These are phyloP conservation scores for Dichomitus squalens DNA, from an alignment of 1,284 basidiomycete species.

Conservation along the genomic window DNA sequence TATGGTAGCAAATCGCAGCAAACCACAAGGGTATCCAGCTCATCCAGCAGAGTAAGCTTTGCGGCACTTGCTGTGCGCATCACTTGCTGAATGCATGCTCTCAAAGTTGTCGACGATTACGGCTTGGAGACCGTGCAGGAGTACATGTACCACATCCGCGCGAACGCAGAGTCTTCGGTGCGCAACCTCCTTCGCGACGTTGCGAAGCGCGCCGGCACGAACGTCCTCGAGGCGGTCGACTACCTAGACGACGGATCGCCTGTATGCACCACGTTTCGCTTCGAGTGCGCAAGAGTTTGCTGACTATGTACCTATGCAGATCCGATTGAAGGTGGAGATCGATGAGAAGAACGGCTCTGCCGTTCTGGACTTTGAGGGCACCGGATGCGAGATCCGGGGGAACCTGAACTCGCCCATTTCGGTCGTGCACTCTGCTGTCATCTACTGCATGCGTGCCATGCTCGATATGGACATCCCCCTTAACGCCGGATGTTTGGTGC, in stretches of 20 bases:
- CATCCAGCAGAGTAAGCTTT: conserved; percentile 64
- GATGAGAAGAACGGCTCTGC: conserved; percentile 79
- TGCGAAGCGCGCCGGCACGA: conserved; percentile 66
- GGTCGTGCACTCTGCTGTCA: conserved; percentile 91
- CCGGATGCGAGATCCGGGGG: conserved; percentile 86
- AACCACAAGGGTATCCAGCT: conserved; percentile 93
- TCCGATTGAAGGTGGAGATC: conserved; percentile 82
- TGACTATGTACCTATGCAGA: conserved; percentile 44
- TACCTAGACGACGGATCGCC: conserved; percentile 90
- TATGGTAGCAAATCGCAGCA: conserved; percentile 86
- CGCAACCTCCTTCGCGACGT: conserved; percentile 82
- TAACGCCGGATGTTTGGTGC: conserved; percentile 90
- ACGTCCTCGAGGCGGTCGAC: conserved; percentile 71
- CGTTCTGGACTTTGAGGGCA: conserved; percentile 89
- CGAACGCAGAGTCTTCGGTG: conserved; percentile 90
- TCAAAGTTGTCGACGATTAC: conserved; percentile 82
- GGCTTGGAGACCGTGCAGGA: conserved; percentile 85
- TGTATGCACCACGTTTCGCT: conserved; percentile 39
- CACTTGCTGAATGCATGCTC: not conserved
- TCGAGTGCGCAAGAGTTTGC: not conserved
- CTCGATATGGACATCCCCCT: conserved; percentile 91
- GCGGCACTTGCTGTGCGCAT: not conserved
- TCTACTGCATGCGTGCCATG: conserved; percentile 95
- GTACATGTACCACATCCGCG: conserved; percentile 91
- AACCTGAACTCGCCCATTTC: conserved; percentile 91